These are phyloP conservation scores for Begonia peltatifolia DNA, from an alignment of 306 rosid genomes.

Conservation along the genomic window DNA sequence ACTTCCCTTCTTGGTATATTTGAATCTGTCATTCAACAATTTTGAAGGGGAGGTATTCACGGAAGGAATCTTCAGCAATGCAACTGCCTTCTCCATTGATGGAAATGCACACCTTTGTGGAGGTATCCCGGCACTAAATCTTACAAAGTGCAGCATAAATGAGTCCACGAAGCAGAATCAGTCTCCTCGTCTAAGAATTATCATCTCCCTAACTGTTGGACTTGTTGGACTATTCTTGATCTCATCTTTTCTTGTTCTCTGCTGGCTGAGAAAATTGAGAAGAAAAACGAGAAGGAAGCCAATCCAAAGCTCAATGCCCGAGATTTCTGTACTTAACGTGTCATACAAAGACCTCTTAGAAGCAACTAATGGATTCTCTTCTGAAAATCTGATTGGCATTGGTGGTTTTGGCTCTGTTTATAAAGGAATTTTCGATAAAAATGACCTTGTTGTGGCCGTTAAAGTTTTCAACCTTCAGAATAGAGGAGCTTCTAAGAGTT, in stretches of 20 bases:
- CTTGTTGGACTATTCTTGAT: background rate
- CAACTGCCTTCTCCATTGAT: background rate
- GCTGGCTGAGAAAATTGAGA: conserved; percentile 1
- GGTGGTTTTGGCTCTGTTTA: conserved; percentile 22
- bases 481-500: conserved; percentile 7
- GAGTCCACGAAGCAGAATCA: background rate
- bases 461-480: conserved; percentile 14
- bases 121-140: conserved; percentile 10
- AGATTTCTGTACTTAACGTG: conserved; percentile 8
- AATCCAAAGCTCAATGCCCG: background rate
- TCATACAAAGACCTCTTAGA: conserved; percentile 18
- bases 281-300: background rate
- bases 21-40: conserved; percentile 17
- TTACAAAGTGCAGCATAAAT: conserved; percentile 6
- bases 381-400: conserved; percentile 14
- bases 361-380: conserved; percentile 20
- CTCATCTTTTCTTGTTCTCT: background rate
- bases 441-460: conserved; percentile 9
- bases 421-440: conserved; percentile 7
- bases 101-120: conserved; percentile 15
- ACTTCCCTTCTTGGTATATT: background rate
- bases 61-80: conserved; percentile 11
- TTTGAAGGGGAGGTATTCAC: conserved; percentile 16
- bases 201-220: conserved; percentile 6
- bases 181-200: background rate